Percentiles rank a stretch among this genome's conserved stretches.
These are phyloP conservation scores for Aspergillus ellipticus DNA, from an alignment of 495 filamentous ascomycete genomes.

Conservation along the genomic window DNA sequence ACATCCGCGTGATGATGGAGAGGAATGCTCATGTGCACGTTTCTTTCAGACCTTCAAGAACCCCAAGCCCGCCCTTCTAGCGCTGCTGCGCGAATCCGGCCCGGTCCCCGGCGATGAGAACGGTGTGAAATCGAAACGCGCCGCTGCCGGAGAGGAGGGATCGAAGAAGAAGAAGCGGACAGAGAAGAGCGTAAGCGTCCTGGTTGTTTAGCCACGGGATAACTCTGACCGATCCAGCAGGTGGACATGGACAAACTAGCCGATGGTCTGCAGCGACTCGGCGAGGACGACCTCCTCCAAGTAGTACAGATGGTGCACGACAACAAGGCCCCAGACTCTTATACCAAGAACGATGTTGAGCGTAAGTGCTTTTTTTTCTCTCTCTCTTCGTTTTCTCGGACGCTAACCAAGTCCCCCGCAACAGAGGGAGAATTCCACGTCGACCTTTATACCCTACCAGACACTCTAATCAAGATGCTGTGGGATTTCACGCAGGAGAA, in stretches of 20 bases:
- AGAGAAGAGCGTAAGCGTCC: slow-evolving; percentile 57
- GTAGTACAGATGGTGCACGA: slow-evolving; percentile 98
- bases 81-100: slow-evolving; percentile 72
- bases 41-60: slow-evolving; percentile 73
- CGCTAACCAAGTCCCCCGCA: slow-evolving; percentile 1
- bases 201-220: not conserved
- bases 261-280: slow-evolving; percentile 79
- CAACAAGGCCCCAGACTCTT: slow-evolving; percentile 85
- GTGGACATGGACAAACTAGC: slow-evolving; percentile 97
- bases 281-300: slow-evolving; percentile 85
- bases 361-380: slow-evolving; percentile 51
- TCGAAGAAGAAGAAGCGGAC: slow-evolving; percentile 73
- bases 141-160: slow-evolving; percentile 51
- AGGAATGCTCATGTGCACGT: not conserved
- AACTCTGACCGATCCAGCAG: slow-evolving; percentile 13
- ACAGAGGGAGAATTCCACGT: slow-evolving; percentile 97
- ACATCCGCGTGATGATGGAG: not conserved
- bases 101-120: slow-evolving; percentile 75
- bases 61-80: slow-evolving; percentile 76
- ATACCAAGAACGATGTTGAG: slow-evolving; percentile 95
- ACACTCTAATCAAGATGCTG: slow-evolving; percentile 74
- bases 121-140: slow-evolving; percentile 50
- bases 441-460: slow-evolving; percentile 92
- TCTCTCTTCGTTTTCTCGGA: not conserved
- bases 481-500: slow-evolving; percentile 75